Percentiles rank a stretch among this genome's conserved stretches.
Conservation (phyloP, 352 stramenopile genomes). For the Globisporangium emineosum region DNA sequence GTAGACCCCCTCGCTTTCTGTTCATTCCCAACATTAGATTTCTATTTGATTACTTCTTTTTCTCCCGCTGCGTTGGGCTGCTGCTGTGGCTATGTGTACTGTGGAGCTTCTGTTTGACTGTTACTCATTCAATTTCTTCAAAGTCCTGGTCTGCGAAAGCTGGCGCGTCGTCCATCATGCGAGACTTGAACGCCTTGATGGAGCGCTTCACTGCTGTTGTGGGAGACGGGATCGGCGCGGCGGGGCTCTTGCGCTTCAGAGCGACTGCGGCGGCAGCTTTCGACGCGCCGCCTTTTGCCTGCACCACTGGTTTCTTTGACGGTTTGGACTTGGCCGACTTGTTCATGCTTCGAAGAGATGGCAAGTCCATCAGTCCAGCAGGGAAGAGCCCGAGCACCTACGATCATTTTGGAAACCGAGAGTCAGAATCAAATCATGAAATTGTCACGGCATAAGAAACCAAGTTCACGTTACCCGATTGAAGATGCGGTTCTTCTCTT, state of each 20-base stretch:
- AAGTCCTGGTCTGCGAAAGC: constrained; percentile 64
- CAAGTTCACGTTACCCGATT: constrained; percentile 41
- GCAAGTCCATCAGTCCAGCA: constrained; percentile 59
- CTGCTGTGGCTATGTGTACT: constrained; percentile 9
- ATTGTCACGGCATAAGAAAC: not conserved
- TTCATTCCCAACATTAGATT: constrained; percentile 18
- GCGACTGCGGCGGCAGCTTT: constrained; percentile 16
- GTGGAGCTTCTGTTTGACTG: no score
- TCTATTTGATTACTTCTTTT: constrained; percentile 13
- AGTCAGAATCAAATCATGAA: no score
- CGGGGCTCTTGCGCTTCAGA: constrained; percentile 40
- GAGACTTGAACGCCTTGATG: constrained; percentile 78
- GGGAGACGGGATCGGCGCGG: constrained; percentile 15
- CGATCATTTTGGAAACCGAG: not conserved
- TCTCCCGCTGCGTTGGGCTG: not conserved
- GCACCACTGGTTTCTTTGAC: constrained; percentile 36
- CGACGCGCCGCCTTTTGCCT: constrained; percentile 18
- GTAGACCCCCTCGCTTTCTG: not conserved
- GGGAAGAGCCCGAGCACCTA: constrained; percentile 64
- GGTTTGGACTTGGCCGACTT: constrained; percentile 62
- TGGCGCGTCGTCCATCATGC: constrained; percentile 66
- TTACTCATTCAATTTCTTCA: constrained; percentile 52
- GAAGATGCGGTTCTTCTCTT: constrained; percentile 85
- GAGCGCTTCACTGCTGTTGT: constrained; percentile 40
- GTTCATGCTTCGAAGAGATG: constrained; percentile 62